Conservation (phyloP, 768 basidiomycete species). For the Hysterangium stoloniferum region DNA sequence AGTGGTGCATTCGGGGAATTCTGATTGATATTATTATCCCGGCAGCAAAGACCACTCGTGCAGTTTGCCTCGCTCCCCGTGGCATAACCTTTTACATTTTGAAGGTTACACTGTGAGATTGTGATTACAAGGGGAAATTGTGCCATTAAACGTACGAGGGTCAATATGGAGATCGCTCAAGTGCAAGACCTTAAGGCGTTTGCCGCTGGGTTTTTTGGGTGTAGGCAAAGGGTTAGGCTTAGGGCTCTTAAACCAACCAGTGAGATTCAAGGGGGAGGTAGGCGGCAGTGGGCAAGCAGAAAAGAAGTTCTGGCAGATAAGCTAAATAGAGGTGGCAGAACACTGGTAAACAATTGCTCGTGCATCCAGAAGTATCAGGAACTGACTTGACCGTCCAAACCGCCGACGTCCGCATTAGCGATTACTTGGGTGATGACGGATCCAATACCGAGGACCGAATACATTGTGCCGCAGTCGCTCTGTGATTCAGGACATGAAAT, state of each 20-base stretch:
- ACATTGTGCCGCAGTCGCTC: slow-evolving; percentile 39
- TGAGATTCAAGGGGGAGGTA: slow-evolving; percentile 53
- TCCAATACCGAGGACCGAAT: slow-evolving; percentile 42
- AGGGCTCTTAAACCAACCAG: slow-evolving; percentile 67
- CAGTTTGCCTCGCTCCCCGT: slow-evolving; percentile 70
- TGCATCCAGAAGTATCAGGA: slow-evolving; percentile 11
- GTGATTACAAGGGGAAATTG: background rate
- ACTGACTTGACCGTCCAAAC: slow-evolving; percentile 66
- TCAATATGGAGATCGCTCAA: slow-evolving; percentile 75
- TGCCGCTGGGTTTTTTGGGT: slow-evolving; percentile 50
- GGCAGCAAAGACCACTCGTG: slow-evolving; percentile 58
- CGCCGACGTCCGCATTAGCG: slow-evolving; percentile 62
- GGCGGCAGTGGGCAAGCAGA: slow-evolving; percentile 47
- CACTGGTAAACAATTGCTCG: background rate
- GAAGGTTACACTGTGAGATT: slow-evolving; percentile 1
- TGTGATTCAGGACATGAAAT: slow-evolving; percentile 12
- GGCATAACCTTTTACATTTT: slow-evolving; percentile 48
- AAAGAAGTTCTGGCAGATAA: slow-evolving; percentile 55
- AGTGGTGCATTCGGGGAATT: slow-evolving; percentile 42
- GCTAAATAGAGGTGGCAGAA: slow-evolving; percentile 25
- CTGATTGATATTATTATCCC: slow-evolving; percentile 30
- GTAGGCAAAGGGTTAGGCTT: slow-evolving; percentile 63
- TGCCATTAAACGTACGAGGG: slow-evolving; percentile 47
- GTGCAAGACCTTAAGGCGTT: slow-evolving; percentile 65
- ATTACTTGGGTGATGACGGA: slow-evolving; percentile 62